Evolutionary conservation across 176 grass and related monocot species (phyloP).

Genomic region (Triticum dicoccoides): DNA sequence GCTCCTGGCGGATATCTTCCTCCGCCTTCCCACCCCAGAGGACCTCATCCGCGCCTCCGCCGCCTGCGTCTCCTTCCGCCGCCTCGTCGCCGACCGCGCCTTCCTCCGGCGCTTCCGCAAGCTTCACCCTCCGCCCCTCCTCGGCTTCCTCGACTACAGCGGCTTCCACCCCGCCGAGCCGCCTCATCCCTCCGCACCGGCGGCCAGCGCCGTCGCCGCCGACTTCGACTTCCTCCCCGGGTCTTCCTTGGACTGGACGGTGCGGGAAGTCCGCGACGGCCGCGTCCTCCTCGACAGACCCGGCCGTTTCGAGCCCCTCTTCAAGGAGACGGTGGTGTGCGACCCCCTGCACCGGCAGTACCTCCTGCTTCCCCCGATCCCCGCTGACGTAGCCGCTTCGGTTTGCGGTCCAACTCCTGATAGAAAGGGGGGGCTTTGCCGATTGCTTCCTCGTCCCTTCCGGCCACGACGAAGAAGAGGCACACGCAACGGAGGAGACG

Average conservation of each 20-base stretch:
- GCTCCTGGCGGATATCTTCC: not conserved
- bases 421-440: too few species aligned
- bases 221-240: not conserved
- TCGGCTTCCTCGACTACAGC: not conserved
- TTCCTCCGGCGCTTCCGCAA: not conserved
- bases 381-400: too few species aligned
- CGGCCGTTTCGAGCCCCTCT: too few species aligned
- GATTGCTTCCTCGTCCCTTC: too few species aligned
- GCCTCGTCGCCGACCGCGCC: not conserved
- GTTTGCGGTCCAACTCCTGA: too few species aligned
- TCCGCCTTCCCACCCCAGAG: not conserved
- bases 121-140: not conserved
- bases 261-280: too few species aligned
- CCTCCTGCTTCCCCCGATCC: too few species aligned
- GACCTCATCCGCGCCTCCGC: not conserved
- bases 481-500: not conserved
- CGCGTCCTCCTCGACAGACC: too few species aligned
- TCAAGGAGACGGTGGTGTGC: too few species aligned
- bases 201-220: not conserved
- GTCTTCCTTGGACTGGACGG: too few species aligned
- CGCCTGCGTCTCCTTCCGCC: not conserved
- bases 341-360: too few species aligned
- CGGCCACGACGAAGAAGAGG: too few species aligned
- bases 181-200: not conserved
- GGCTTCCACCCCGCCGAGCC: not conserved